Evolutionary conservation across 1,284 basidiomycete species (phyloP), one percentile per base, ranked within the genome.

Genomic region (Rhodofomes roseus): DNA sequence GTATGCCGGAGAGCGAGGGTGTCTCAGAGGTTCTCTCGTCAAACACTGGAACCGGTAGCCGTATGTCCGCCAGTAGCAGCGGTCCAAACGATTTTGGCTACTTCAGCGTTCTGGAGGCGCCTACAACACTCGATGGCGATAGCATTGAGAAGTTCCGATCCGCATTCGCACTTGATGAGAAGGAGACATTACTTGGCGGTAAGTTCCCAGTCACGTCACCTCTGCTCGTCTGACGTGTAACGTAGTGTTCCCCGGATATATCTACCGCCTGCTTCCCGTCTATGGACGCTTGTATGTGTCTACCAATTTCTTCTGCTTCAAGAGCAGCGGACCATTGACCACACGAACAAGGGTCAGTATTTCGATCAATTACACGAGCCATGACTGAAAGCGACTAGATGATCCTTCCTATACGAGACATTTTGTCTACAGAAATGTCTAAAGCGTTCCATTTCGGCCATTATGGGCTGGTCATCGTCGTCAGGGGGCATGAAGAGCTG

Each of bases 401-500:
- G 96, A 87, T 96, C 36, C 79, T 98, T 20, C 96, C 96, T 5
- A 85, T 97, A 57, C 84, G 85, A 55, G 96, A 98, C 71, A 84
- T 98, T 51, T 79, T 97, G 37, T 84, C 92, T 11, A 82, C 87
- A 8, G 92, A 97, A 72, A 89, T 85, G 68, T 89, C 92, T 18
- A 93, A 90, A 70, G 93, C 94, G 0, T 93, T 93, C 68, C 86
- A 92, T 14, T 93, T 95, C 69, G 93, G 90, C 2, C 93, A 94
- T 67, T 85, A 92, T 65, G 96, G 95, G 7, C 82, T 98, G 22
- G 87, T 93, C 31, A 80, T 98, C 60, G 90, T 97, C 56, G 87
- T 99, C 65, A 92, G 92, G 68, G 96, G 96, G 0, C 92, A 98
- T 71, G 96, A 98, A 76, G 96, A 99, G 71, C 79, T 99, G 2